Conservation (phyloP, 495 filamentous ascomycete genomes). For the Trichoderma parareesei region DNA sequence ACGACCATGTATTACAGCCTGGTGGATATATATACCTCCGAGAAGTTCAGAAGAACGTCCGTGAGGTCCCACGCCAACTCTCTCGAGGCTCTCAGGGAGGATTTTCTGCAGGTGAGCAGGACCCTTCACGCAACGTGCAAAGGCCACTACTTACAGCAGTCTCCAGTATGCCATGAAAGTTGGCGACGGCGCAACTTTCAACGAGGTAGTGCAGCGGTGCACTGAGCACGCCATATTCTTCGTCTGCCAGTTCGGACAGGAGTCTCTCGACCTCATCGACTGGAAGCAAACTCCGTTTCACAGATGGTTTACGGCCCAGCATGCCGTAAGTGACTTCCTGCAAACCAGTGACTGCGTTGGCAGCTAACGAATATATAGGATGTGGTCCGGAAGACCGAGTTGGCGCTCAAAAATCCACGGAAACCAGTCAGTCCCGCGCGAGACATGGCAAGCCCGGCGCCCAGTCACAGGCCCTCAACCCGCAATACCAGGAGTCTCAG, state of each 20-base stretch:
- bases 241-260: slow-evolving; percentile 34
- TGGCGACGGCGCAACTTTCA: slow-evolving; percentile 32
- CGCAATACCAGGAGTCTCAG: not conserved
- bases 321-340: slow-evolving; percentile 23
- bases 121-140: slow-evolving; percentile 13
- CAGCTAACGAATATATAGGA: not conserved
- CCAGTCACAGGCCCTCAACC: not conserved
- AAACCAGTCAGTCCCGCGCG: not conserved
- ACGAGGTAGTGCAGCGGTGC: slow-evolving; percentile 30
- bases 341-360: not conserved
- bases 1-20: slow-evolving; percentile 64
- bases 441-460: not conserved
- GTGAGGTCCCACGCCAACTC: slow-evolving; percentile 20
- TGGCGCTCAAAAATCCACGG: slow-evolving; percentile 7
- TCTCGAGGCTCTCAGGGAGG: slow-evolving; percentile 27
- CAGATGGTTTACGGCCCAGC: slow-evolving; percentile 23
- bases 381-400: not conserved
- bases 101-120: slow-evolving; percentile 7
- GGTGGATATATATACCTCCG: slow-evolving; percentile 25
- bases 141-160: not conserved
- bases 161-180: slow-evolving; percentile 31
- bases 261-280: slow-evolving; percentile 12
- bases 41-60: slow-evolving; percentile 19
- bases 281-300: slow-evolving; percentile 32
- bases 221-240: slow-evolving; percentile 32